Evolutionary conservation across 1,139 yeast genomes (phyloP).

Genomic region (Suhomyces bribrorum): DNA sequence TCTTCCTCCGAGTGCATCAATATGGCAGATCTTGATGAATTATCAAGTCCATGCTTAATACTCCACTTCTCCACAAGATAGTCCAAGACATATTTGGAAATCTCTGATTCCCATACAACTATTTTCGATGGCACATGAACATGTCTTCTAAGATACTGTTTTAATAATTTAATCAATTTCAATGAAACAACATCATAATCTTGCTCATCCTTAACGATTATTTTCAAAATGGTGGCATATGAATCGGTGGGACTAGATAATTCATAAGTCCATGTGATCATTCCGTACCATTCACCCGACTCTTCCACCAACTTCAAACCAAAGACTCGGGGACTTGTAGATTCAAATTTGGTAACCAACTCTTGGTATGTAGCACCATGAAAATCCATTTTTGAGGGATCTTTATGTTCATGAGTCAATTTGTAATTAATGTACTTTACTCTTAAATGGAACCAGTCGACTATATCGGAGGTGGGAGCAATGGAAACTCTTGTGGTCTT

Average conservation of each 20-base stretch:
- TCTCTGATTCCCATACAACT: constrained; percentile 42
- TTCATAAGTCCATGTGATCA: constrained; percentile 45
- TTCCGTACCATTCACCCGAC: constrained; percentile 26
- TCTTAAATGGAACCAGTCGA: constrained; percentile 50
- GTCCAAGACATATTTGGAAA: constrained; percentile 16
- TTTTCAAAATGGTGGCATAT: constrained; percentile 33
- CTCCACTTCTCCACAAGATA: constrained; percentile 19
- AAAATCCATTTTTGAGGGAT: constrained; percentile 24
- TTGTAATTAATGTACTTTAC: constrained; percentile 39
- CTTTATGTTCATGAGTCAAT: constrained; percentile 23
- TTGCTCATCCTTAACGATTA: constrained; percentile 24
- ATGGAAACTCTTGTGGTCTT: constrained; percentile 32
- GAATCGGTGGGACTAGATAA: constrained; percentile 26
- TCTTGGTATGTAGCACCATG: constrained; percentile 25
- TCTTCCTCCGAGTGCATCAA: constrained; percentile 27
- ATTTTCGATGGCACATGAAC: constrained; percentile 21
- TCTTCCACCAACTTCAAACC: constrained; percentile 31
- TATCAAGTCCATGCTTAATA: constrained; percentile 27
- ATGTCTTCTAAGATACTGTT: constrained; percentile 18
- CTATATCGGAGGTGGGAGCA: constrained; percentile 29
- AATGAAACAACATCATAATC: constrained; percentile 21
- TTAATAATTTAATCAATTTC: constrained; percentile 29
- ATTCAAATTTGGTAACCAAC: constrained; percentile 24
- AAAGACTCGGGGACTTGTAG: constrained; percentile 28
- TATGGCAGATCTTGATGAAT: constrained; percentile 42